A percentile compares a stretch with the other conserved stretches of the same genome.
Evolutionary conservation across 805 yeast species (phyloP).

Genomic region (Myxozyma monticola): DNA sequence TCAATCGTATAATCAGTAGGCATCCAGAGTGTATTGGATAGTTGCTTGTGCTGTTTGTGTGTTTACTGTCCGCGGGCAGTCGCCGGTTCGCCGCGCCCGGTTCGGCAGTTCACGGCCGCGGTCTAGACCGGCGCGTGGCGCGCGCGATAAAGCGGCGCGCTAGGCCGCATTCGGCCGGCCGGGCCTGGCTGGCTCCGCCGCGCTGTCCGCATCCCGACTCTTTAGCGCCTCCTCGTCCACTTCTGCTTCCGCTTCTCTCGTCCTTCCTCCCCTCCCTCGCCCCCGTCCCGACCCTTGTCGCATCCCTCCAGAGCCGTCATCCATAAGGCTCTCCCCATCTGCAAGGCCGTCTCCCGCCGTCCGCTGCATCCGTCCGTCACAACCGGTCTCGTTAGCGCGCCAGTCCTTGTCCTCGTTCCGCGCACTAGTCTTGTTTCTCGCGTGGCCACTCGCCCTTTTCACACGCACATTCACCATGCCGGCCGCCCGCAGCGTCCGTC

Average conservation of each 20-base stretch:
- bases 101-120: too few species aligned
- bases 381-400: background rate
- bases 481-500: constrained; percentile 7
- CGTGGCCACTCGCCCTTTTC: background rate
- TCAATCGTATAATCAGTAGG: too few species aligned
- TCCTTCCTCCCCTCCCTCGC: background rate
- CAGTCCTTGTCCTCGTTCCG: background rate
- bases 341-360: background rate
- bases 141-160: constrained; percentile 9
- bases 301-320: background rate
- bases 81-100: too few species aligned
- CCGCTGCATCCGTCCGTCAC: background rate
- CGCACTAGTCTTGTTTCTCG: background rate
- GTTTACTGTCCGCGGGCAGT: too few species aligned
- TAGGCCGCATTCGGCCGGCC: constrained; percentile 2
- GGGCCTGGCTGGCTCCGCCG: constrained; percentile 5
- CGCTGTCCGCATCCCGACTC: constrained; percentile 11
- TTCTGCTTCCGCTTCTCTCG: background rate
- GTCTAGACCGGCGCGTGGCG: too few species aligned
- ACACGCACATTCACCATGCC: constrained; percentile 5
- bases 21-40: too few species aligned
- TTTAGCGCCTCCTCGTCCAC: background rate
- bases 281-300: background rate
- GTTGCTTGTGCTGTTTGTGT: too few species aligned
- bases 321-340: background rate